Evolutionary conservation across 345 rosid species (phyloP), one percentile per base, ranked within the genome.

Genomic region (Excoecaria cochinchinensis): DNA sequence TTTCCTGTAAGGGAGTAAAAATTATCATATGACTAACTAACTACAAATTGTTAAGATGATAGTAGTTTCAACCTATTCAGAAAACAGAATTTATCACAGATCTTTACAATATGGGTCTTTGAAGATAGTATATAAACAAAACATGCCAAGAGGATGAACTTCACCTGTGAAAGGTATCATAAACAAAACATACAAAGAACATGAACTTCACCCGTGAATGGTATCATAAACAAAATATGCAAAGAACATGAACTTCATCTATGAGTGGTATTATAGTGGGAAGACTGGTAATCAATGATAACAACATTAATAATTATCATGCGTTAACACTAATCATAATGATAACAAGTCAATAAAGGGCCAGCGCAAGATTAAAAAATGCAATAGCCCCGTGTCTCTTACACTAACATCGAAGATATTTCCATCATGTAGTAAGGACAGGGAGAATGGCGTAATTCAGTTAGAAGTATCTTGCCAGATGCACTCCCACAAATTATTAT

Each of bases 391-490:
- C 46, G 36, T 16, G 46, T 25, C 48, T 40, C 48, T 16, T 47
- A 25, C 40, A 19, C 19, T 22, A 36, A 14, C 11, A n/a, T 15
- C 7, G 64, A 24, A 31, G 31, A 72, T 47, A 64, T 64, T 63
- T 67, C 71, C 63, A 70, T 10, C 11, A 53, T 53, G 67, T 31
- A 31, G 1, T 62, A 59, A 70, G 12, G 15, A 31, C 60, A 62
- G 38, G 67, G 13, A 78, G 7, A 17, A 39, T 40, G 47, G 48
- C 10, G 73, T 77, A 22, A 57, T 74, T 22, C 58, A 68, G 66
- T n/a, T 70, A 38, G 72, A 70, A 60, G 40, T 22, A 66, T 70
- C 71, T 75, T n/a, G 58, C 65, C 59, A 64, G 15, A 76, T 64
- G 72, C 62, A 79, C 61, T 71, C 57, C 69, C 17, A 17, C n/a